Evolutionary conservation across 1,284 basidiomycete species (phyloP).

Genomic region (Apiotrichum mycotoxinovorans): DNA sequence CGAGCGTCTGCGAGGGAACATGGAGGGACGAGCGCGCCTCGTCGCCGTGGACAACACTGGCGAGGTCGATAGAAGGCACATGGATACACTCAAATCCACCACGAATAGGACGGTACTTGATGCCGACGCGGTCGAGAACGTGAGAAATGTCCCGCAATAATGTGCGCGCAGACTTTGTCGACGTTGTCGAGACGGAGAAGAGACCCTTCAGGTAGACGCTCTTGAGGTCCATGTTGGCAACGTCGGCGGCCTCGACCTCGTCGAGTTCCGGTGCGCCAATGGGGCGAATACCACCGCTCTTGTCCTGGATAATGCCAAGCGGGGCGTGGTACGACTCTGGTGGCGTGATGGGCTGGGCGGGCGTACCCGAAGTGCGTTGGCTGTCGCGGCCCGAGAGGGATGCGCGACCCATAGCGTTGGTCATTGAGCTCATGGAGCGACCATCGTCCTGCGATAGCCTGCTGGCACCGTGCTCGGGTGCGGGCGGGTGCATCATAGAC

Average conservation of each 20-base stretch:
- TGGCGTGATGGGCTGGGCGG: constrained; percentile 19
- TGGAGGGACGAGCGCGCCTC: constrained; percentile 27
- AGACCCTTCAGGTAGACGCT: constrained; percentile 83
- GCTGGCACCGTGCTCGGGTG: not conserved
- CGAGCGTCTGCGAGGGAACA: constrained; percentile 16
- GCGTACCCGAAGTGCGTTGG: constrained; percentile 19
- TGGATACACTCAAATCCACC: constrained; percentile 95
- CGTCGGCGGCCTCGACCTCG: constrained; percentile 25
- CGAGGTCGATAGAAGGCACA: constrained; percentile 83
- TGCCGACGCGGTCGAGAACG: constrained; percentile 88
- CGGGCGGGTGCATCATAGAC: constrained; percentile 63
- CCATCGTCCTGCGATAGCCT: constrained; percentile 66
- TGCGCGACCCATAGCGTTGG: constrained; percentile 31
- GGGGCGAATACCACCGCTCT: constrained; percentile 20
- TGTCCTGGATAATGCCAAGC: constrained; percentile 20
- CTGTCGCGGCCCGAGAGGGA: constrained; percentile 30
- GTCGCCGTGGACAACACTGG: constrained; percentile 58
- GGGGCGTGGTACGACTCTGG: constrained; percentile 24
- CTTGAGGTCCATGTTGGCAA: constrained; percentile 61
- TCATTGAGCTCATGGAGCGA: constrained; percentile 52
- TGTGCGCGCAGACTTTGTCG: constrained; percentile 75
- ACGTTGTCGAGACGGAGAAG: constrained; percentile 93
- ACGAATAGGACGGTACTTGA: constrained; percentile 86
- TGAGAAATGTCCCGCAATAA: constrained; percentile 80
- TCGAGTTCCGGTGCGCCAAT: constrained; percentile 17